Evolutionary conservation across 306 rosid genomes (phyloP).

Genomic region (Ormosia semicastrata): DNA sequence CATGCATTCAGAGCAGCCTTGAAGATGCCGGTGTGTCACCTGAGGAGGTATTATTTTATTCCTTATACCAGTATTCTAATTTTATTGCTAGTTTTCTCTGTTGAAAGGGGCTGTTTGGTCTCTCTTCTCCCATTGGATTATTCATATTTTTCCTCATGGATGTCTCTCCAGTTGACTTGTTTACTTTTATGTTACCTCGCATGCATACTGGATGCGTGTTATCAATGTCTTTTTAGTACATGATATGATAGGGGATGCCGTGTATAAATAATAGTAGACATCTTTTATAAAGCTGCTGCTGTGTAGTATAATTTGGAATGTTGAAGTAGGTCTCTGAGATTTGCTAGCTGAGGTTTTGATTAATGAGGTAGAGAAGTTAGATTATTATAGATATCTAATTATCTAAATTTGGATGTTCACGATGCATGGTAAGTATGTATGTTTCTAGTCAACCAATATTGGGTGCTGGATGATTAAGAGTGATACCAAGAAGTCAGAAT

Average conservation of each 20-base stretch:
- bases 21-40: constrained; percentile 99
- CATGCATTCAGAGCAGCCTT: constrained; percentile 90
- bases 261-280: not conserved
- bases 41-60: constrained; percentile 69
- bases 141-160: not conserved
- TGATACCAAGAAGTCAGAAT: not conserved
- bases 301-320: not conserved
- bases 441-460: not conserved
- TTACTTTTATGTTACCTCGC: constrained; percentile 2
- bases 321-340: not conserved
- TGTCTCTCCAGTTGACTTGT: not conserved
- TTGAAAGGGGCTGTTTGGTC: not conserved
- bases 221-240: not conserved
- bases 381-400: not conserved
- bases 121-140: not conserved
- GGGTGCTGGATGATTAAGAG: not conserved
- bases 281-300: not conserved
- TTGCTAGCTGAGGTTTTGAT: constrained; percentile 14
- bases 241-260: not conserved
- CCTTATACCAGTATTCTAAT: not conserved
- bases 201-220: not conserved
- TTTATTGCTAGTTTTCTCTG: not conserved
- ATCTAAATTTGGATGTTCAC: not conserved
- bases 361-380: not conserved
- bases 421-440: not conserved